Evolutionary conservation across 805 yeast species (phyloP).

Genomic region (Cyberlindnera lachancei): DNA sequence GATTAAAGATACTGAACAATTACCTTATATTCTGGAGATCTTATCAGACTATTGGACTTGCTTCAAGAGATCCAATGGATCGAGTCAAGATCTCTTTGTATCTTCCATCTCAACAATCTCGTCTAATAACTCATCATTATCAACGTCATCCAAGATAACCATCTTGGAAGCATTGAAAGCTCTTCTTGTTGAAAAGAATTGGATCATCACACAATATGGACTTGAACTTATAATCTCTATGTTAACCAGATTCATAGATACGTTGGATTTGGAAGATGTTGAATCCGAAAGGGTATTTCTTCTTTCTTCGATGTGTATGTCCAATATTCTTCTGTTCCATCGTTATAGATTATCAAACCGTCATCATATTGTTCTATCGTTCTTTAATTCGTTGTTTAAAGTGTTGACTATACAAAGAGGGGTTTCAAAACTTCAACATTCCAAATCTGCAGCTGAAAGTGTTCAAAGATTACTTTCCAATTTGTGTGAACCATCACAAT

Average conservation of each 20-base stretch:
- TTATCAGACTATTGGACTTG: conserved; percentile 10
- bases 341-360: conserved; percentile 65
- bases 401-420: conserved; percentile 29
- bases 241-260: conserved; percentile 23
- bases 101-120: conserved; percentile 13
- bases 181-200: conserved; percentile 40
- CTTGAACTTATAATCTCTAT: conserved; percentile 47
- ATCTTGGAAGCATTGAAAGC: conserved; percentile 26
- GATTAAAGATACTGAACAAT: conserved; percentile 11
- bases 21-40: conserved; percentile 16
- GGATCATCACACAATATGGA: conserved; percentile 60
- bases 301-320: conserved; percentile 39
- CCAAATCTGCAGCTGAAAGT: conserved; percentile 35
- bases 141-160: background rate
- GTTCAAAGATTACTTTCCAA: conserved; percentile 52
- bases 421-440: conserved; percentile 14
- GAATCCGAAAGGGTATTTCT: conserved; percentile 17
- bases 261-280: background rate
- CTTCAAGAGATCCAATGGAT: conserved; percentile 7
- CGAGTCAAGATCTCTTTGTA: conserved; percentile 6
- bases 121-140: conserved; percentile 1
- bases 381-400: conserved; percentile 44
- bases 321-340: conserved; percentile 59
- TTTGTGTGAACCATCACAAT: conserved; percentile 61
- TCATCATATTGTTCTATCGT: conserved; percentile 53